These are phyloP conservation scores for Taiozyma sp. DNA, from an alignment of 1,139 yeast genomes.

Conservation along the genomic window DNA sequence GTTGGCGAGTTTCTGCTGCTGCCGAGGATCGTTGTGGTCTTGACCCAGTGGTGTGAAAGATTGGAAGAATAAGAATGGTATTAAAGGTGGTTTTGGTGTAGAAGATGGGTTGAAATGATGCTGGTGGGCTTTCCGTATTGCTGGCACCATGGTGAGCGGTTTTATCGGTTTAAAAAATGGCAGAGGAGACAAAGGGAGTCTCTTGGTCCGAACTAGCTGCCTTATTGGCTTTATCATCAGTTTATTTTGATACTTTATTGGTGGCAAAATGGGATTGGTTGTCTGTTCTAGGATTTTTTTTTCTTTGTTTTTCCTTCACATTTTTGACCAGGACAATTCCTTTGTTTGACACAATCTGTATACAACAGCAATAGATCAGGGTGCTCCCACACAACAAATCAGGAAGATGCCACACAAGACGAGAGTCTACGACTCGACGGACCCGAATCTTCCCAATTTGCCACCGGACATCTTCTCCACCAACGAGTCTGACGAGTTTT, in stretches of 20 bases:
- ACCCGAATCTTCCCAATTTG: slow-evolving; percentile 35
- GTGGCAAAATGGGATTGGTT: not conserved
- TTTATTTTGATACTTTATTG: not conserved
- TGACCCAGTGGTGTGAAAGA: not conserved
- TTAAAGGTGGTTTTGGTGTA: not conserved
- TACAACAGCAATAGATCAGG: no score
- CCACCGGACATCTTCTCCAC: slow-evolving; percentile 26
- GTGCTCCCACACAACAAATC: not conserved
- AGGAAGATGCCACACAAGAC: slow-evolving; percentile 9
- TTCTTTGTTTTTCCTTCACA: not conserved
- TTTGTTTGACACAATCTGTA: not conserved
- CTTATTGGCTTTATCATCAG: not conserved
- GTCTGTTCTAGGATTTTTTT: no score
- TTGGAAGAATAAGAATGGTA: not conserved
- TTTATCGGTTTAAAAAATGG: not conserved
- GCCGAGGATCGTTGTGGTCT: not conserved
- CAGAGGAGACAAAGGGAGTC: not conserved
- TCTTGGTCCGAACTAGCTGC: not conserved
- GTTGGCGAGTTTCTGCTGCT: slow-evolving; percentile 42
- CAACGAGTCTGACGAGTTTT: slow-evolving; percentile 22
- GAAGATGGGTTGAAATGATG: not conserved
- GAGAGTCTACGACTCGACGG: slow-evolving; percentile 34
- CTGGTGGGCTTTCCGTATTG: not conserved
- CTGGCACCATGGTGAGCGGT: not conserved
- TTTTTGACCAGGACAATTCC: not conserved